phyloP scores from a whole-genome alignment of 306 rosid genomes.

The Ceratonia siliqua region DNA sequence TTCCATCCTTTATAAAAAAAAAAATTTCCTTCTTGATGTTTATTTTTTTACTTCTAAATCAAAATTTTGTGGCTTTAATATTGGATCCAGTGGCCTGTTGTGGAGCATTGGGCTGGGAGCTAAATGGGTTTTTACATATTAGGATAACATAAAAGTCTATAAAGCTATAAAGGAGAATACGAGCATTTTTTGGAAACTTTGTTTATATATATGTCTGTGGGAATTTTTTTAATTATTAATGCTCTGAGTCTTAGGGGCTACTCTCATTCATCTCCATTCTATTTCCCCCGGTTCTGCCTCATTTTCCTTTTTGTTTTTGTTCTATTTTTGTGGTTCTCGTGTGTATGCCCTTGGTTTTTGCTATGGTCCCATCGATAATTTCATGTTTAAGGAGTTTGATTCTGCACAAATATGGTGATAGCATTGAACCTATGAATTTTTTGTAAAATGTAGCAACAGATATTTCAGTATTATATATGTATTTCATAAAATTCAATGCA shows the following conservation, averaged over 20 bases:
- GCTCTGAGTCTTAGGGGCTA: background rate
- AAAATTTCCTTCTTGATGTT: too few relatives aligned
- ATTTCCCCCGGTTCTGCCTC: background rate
- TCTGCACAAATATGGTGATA: background rate
- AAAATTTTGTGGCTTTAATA: background rate
- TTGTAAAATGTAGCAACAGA: background rate
- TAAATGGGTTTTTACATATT: background rate
- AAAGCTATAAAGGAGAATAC: background rate
- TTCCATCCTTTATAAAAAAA: too few relatives aligned
- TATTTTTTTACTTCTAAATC: background rate
- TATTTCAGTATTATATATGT: background rate
- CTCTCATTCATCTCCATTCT: background rate
- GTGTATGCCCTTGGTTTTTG: background rate
- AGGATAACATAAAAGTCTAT: background rate
- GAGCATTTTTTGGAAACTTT: background rate
- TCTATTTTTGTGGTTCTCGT: background rate
- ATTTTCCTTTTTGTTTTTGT: background rate
- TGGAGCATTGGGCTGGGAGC: background rate
- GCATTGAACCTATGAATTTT: background rate
- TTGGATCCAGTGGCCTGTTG: background rate
- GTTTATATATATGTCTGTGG: background rate
- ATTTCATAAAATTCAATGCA: slow-evolving; percentile 40
- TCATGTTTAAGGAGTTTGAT: slow-evolving; percentile 27
- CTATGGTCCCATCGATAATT: background rate
- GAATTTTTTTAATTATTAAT: background rate